Evolutionary conservation across 2,329 filamentous ascomycete genomes (phyloP), one percentile per base, ranked within the genome.

Genomic region (Arthrocladium fulminans): DNA sequence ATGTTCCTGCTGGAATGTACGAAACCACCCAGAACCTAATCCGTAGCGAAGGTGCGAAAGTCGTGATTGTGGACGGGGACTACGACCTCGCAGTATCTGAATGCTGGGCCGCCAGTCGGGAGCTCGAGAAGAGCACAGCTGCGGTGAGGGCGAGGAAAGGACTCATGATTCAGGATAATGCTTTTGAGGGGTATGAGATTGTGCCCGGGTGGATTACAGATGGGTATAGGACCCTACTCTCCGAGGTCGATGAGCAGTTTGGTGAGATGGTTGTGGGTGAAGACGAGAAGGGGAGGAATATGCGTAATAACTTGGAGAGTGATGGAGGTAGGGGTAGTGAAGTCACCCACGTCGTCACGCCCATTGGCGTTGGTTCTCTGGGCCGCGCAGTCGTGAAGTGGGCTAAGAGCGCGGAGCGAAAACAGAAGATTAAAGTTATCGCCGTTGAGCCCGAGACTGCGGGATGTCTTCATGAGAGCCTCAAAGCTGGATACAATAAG

Each of bases 151-250:
- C 65, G 7, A 13, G 27, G 27, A 0, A 89, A 90, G 54, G 84
- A 89, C 51, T 80, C 1, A 74, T 87, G 1, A 72, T 89, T 1
- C 77, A 85, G 59, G 86, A 90, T 58, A 81, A 76, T 7, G 75
- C 80, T 0, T 84, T 84, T 57, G 72, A 75, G 0, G 80, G 77
- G 2, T 87, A 85, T 56, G 74, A 80, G 40, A 70, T 79, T 32
- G 75, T 88, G 3, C 83, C 85, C 0, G 40, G 77, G 63, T 88
- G 83, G 80, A 83, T 89, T 19, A 82, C 88, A 0, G 80, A 90
- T 51, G 86, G 86, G 0, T 92, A 90, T 58, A 72, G 72, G 3
- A 88, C 84, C 0, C 82, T 89, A 75, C 68, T 89, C 52, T 62
- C 65, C 2, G 86, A 92, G 59, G 69, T 79, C 0, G 83, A 88